Evolutionary conservation across 148 eudicot species (phyloP).

Genomic region (Pouteria glomerata): DNA sequence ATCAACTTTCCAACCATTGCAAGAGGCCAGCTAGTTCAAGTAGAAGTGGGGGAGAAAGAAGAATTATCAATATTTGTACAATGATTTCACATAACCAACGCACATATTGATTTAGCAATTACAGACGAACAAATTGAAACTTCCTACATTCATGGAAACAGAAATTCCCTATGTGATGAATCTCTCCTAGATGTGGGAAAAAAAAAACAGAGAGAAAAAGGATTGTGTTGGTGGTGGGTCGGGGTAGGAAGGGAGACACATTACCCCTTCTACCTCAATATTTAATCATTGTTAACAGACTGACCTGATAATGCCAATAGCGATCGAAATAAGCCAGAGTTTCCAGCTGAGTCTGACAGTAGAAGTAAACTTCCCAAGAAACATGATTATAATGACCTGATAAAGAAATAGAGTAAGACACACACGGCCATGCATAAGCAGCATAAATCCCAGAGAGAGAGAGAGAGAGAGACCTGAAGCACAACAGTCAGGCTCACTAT

Average conservation of each 20-base stretch:
- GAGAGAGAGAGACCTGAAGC: slow-evolving; percentile 57
- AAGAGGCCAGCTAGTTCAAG: slow-evolving; percentile 77
- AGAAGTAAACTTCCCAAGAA: slow-evolving; percentile 85
- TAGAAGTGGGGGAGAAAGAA: background rate
- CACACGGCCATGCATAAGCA: background rate
- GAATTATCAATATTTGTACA: background rate
- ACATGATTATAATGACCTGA: slow-evolving; percentile 71
- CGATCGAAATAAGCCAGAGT: slow-evolving; percentile 71
- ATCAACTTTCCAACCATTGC: slow-evolving; percentile 68
- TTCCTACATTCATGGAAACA: no score
- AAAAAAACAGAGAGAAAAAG: no score
- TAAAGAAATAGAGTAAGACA: background rate
- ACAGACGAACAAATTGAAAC: no score
- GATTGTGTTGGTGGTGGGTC: no score
- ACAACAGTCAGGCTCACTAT: slow-evolving; percentile 59
- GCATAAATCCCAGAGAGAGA: no score
- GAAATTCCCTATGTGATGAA: background rate
- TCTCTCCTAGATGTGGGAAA: background rate
- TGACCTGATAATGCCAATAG: slow-evolving; percentile 65
- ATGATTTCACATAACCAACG: background rate
- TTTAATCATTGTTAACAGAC: slow-evolving; percentile 2
- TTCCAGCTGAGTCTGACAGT: no score
- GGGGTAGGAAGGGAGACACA: no score
- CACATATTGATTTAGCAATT: background rate
- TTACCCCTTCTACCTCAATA: background rate